Evolutionary conservation across 441 rosid genomes (phyloP), one percentile per base, ranked within the genome.

Genomic region (Caryocar brasiliense): DNA sequence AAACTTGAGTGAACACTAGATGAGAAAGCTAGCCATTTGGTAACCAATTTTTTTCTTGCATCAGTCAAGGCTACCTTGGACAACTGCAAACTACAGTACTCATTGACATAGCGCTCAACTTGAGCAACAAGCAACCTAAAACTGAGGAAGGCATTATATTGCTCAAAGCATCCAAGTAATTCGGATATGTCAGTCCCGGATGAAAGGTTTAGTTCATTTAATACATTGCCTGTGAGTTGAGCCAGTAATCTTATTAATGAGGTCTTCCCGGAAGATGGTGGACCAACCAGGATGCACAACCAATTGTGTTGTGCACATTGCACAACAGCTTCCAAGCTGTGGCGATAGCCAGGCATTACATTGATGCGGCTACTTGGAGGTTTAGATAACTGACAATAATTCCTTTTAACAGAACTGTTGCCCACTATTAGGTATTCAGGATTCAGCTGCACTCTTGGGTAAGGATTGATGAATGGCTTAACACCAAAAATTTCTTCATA

Each of bases 151-250:
- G 89, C 85, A 61, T 85, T 79, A 63, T 82, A 89, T 59, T 93
- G 99, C 81, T 93, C 99, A 72, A 93, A 93, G 76, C 95, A 79
- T 63, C 99, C 99, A 46, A 93, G 88, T 50, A 93, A 68, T 61
- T 93, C 99, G 37, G 97, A 93, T 54, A 88, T 89, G 68, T 93
- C 99, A 51, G 99, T 82, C 10, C 91, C 85, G 50, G 97, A 73
- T 34, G 99, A 88, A 65, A 93, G 95, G 76, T 74, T 82, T 52
- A 93, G 37, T 62, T 93, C 99, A 54, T 86, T 77, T 30, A 93
- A 77, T 23, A 67, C 57, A 54, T 81, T 89, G 49, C 99, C 96
- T 14, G 88, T 78, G 51, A 89, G 86, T 55, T 81, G 82, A 53
- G 97, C 86, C 45, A 93, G 75, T 50, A 84, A 66, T 67, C 93